Base-by-base conservation (phyloP, 768 basidiomycete genomes). In the Rhizopogon salebrosus region DNA sequence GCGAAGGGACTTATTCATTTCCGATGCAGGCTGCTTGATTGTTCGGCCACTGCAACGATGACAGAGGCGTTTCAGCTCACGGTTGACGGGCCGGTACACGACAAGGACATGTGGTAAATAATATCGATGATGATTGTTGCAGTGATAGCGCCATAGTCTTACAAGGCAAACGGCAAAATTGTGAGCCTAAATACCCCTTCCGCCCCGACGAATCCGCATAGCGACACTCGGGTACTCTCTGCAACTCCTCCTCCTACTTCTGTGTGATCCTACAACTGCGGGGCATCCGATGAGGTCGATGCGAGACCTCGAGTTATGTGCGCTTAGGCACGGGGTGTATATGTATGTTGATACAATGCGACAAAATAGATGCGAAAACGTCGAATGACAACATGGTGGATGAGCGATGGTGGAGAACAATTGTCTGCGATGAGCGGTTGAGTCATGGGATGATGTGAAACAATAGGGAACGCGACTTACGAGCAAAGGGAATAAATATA, bases 311-410 rank as follows among this genome's bases (percentile, higher is more conserved):
- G 57, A 67, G 57, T 66, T 70, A 43, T 41, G 68, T 68, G 66
- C 66, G 53, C 59, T 61, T 68, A 68, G 66, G 68, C 68, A 70
- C 66, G 62, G 45, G 31, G 55, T 57, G 53, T 68, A 69, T 49
- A 58, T 34, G 63, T 67, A 67, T 69, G 65, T 54, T 70, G 61
- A 60, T 70, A 68, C 69, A 68, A 26, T 66, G 60, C 51, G 48
- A 20, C 42, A 57, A 52, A 59, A 57, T 58, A 60, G 58, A 61
- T 64, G 68, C 60, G 64, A 64, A 68, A 61, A 56, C 54, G 56
- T 61, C 55, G 64, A 55, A 57, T 60, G 64, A 68, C 61, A 57
- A 65, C 65, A 69, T 64, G 61, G 59, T 52, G 42, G 49, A 22
- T 54, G 51, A 54, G 53, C 55, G 57, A 57, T 50, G 56, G 54